Evolutionary conservation across 2,329 filamentous ascomycete species (phyloP).

Genomic region (Ophiocordyceps australis): DNA sequence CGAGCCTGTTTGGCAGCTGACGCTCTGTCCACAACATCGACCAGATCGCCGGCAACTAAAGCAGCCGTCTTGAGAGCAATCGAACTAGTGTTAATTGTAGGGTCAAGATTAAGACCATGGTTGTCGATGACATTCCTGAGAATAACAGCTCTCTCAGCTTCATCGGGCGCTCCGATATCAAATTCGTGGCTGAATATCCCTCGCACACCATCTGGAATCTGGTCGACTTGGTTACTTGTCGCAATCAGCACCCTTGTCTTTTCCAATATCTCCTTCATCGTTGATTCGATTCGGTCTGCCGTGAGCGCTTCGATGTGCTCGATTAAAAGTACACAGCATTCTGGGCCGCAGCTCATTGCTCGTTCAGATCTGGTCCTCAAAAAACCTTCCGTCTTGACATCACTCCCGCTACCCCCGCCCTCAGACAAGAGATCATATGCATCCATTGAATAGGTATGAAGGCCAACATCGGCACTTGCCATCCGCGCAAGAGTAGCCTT

Average conservation of each 20-base stretch:
- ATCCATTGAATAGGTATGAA: constrained; percentile 80
- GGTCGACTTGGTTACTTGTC: constrained; percentile 89
- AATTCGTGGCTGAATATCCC: constrained; percentile 91
- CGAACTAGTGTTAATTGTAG: constrained; percentile 65
- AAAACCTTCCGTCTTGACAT: constrained; percentile 88
- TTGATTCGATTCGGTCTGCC: constrained; percentile 74
- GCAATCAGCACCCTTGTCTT: constrained; percentile 72
- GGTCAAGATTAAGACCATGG: constrained; percentile 57
- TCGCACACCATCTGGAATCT: constrained; percentile 76
- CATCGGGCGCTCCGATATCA: constrained; percentile 83
- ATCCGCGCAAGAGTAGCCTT: constrained; percentile 64
- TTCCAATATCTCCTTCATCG: constrained; percentile 68
- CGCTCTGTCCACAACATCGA: constrained; percentile 87
- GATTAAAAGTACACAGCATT: constrained; percentile 70
- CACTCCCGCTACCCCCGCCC: constrained; percentile 60
- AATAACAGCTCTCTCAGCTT: constrained; percentile 79
- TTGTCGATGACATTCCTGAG: constrained; percentile 62
- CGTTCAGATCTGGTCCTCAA: constrained; percentile 75
- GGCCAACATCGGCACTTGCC: constrained; percentile 73
- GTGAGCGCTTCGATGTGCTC: constrained; percentile 82
- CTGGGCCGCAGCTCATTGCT: constrained; percentile 71
- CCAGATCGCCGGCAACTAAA: constrained; percentile 80
- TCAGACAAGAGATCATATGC: constrained; percentile 92
- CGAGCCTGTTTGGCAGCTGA: constrained; percentile 59
- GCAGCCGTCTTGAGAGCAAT: constrained; percentile 93